Evolutionary conservation across 805 yeast species (phyloP), one percentile per base, ranked within the genome.

Genomic region (Zygoascus bituminiphila): DNA sequence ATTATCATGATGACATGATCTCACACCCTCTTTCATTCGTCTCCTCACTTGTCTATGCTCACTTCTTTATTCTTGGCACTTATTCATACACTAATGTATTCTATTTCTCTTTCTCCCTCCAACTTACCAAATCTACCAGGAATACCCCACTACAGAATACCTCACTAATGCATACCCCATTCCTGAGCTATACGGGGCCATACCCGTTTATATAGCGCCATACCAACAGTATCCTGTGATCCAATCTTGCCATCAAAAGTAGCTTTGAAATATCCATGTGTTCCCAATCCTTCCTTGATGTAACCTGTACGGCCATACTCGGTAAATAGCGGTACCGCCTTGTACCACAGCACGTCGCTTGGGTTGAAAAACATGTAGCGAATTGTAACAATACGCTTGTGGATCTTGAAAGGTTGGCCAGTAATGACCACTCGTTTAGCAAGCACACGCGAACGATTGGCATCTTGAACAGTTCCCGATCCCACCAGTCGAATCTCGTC

Each of bases 261-360:
- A 21, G 97, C 96, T 70, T 93, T 93, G 78, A 84, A 89, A 72
- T 91, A 88, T 54, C 99, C 99, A 64, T 93, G 98, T 1, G 98
- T 93, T 69, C 99, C 99, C 71, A 93, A 74, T 62, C 89, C 79
- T 65, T 91, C 97, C 67, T 87, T 91, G 64, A 94, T 91, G 66
- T 84, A 84, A 48, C 99, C 99, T 19, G 88, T 75, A 66, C 97
- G 81, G 45, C 98, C 99, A 59, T 82, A 76, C 65, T 86, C 88
- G 38, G 98, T 89, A 67, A 88, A 93, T 52, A 93, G 70, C 39
- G 98, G 98, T 56, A 93, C 84, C 4, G 89, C 82, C 68, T 85
- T 86, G 76, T 83, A 93, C 79, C 85, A 85, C 55, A 77, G 78
- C 56, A 94, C 84, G 63, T 93, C 99, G 43, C 84, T 87, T 9